Conservation (phyloP, 1,139 yeast species). For the Lodderomyces metapsilosis region DNA sequence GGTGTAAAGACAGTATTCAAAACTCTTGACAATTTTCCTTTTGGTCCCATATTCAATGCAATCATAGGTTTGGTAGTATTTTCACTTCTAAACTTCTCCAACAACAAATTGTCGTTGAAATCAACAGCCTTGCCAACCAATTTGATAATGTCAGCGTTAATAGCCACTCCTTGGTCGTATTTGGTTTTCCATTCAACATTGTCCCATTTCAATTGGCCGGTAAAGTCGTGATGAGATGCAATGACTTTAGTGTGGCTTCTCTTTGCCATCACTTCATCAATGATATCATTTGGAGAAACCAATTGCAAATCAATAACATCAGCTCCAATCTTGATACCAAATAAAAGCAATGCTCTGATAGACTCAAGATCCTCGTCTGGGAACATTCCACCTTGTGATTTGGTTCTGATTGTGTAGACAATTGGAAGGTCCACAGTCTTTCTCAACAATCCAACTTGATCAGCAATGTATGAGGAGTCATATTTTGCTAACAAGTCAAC, state of each 20-base stretch:
- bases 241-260: conserved; percentile 68
- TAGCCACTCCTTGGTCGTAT: conserved; percentile 62
- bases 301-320: conserved; percentile 57
- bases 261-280: conserved; percentile 29
- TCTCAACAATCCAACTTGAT: conserved; percentile 72
- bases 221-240: conserved; percentile 77
- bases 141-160: conserved; percentile 75
- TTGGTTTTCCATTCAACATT: conserved; percentile 71
- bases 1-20: conserved; percentile 79
- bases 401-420: conserved; percentile 76
- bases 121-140: conserved; percentile 75
- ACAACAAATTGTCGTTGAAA: conserved; percentile 64
- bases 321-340: conserved; percentile 70
- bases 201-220: conserved; percentile 63
- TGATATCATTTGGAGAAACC: conserved; percentile 34
- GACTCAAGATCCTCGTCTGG: conserved; percentile 50
- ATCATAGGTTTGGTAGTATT: conserved; percentile 64
- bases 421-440: conserved; percentile 66
- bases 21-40: conserved; percentile 78
- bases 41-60: conserved; percentile 77
- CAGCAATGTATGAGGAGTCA: conserved; percentile 57
- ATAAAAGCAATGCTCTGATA: conserved; percentile 50
- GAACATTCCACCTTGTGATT: conserved; percentile 79
- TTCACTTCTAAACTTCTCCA: conserved; percentile 64
- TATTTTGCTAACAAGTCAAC: conserved; percentile 63